Conservation (phyloP, 768 basidiomycete genomes). For the Collybiopsis confluens region DNA sequence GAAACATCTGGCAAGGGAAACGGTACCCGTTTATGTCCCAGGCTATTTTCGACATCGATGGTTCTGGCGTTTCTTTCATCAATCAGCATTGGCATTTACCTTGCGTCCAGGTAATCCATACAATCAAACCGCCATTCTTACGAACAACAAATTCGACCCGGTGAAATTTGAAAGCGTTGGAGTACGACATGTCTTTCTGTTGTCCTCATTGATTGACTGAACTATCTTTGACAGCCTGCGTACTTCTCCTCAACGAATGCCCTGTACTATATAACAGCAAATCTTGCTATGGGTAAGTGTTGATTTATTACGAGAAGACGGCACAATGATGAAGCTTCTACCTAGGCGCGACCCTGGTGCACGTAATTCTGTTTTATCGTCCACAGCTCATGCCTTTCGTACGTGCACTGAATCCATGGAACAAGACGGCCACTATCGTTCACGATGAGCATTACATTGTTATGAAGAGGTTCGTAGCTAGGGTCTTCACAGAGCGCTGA, state of each 20-base stretch:
- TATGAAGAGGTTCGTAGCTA: constrained; percentile 7
- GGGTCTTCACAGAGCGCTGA: not conserved
- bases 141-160: constrained; percentile 19
- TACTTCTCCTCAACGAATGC: constrained; percentile 32
- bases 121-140: constrained; percentile 24
- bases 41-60: constrained; percentile 9
- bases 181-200: constrained; percentile 3
- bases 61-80: not conserved
- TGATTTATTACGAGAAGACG: no score
- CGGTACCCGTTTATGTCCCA: constrained; percentile 16
- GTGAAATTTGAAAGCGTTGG: constrained; percentile 15
- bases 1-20: constrained; percentile 18
- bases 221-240: constrained; percentile 19
- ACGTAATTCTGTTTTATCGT: constrained; percentile 32
- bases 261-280: constrained; percentile 13
- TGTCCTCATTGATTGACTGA: not conserved
- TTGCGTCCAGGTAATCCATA: constrained; percentile 20
- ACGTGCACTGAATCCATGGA: constrained; percentile 29
- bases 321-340: no score
- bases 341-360: constrained; percentile 12
- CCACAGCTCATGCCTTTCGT: constrained; percentile 30
- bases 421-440: constrained; percentile 20
- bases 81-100: not conserved
- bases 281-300: constrained; percentile 14
- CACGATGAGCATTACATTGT: constrained; percentile 24